These are phyloP conservation scores for Cyclanthera cordifolia DNA, from an alignment of 306 rosid genomes.

Conservation along the genomic window DNA sequence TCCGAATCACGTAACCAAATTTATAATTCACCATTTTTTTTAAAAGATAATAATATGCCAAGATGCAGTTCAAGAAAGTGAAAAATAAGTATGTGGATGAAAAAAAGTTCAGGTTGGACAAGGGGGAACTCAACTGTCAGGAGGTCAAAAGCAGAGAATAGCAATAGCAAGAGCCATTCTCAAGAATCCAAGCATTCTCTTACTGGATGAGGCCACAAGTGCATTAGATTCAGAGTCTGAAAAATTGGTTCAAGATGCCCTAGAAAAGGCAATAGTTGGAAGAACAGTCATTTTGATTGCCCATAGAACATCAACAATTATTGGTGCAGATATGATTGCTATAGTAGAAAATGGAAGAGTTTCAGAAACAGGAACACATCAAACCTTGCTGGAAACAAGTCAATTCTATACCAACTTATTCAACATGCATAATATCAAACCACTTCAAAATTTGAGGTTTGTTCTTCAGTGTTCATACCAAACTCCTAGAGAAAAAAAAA, in stretches of 20 bases:
- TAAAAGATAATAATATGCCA: too few relatives aligned
- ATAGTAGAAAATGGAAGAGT: constrained; percentile 62
- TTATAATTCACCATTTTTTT: too few relatives aligned
- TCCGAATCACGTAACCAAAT: too few relatives aligned
- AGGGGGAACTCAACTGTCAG: constrained; percentile 76
- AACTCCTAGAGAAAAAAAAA: too few relatives aligned
- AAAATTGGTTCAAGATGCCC: constrained; percentile 72
- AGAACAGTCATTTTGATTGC: constrained; percentile 73
- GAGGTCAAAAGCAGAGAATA: constrained; percentile 85
- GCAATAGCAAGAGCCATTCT: constrained; percentile 87
- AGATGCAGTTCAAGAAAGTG: neutral
- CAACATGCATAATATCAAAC: constrained; percentile 57
- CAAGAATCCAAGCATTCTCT: constrained; percentile 64
- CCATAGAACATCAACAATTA: constrained; percentile 68
- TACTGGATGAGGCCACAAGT: constrained; percentile 90
- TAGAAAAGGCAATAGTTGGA: constrained; percentile 65
- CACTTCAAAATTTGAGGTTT: constrained; percentile 42
- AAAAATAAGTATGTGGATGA: neutral
- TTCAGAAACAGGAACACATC: constrained; percentile 61
- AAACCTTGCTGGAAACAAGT: constrained; percentile 49
- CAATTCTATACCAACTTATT: constrained; percentile 44
- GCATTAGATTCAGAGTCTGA: constrained; percentile 85
- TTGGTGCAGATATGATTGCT: constrained; percentile 75
- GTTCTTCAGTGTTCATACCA: constrained; percentile 6
- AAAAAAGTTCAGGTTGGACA: constrained; percentile 48